Conservation (phyloP, 2,329 filamentous ascomycete species). For the Monosporascus ibericus region DNA sequence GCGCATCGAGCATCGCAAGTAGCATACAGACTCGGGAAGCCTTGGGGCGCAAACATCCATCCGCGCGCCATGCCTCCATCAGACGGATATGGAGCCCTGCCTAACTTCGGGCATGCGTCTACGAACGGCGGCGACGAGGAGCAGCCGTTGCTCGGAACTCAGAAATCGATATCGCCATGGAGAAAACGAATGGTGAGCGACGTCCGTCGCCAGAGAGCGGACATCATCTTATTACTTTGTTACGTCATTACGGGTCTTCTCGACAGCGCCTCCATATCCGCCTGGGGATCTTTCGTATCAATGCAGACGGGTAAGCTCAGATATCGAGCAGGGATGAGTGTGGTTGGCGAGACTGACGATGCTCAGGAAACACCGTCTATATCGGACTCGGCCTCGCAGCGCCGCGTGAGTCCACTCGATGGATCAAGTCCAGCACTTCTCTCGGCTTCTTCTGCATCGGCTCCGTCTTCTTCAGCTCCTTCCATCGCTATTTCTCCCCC, state of each 20-base stretch:
- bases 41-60: no score
- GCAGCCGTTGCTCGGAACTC: constrained; percentile 23
- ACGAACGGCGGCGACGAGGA: constrained; percentile 23
- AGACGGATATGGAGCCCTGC: constrained; percentile 22
- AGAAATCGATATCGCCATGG: constrained; percentile 16
- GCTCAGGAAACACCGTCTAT: constrained; percentile 68
- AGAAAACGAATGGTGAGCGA: constrained; percentile 34
- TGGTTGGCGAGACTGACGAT: neutral
- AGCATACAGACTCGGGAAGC: no score
- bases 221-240: constrained; percentile 63
- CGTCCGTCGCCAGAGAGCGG: constrained; percentile 56
- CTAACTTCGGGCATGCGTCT: constrained; percentile 4
- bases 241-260: constrained; percentile 73
- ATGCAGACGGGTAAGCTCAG: constrained; percentile 66
- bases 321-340: no score
- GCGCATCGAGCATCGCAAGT: no score
- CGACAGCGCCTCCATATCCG: constrained; percentile 69
- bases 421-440: constrained; percentile 67
- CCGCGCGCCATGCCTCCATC: constrained; percentile 16
- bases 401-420: constrained; percentile 48
- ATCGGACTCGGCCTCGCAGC: constrained; percentile 67
- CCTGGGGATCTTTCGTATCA: constrained; percentile 75
- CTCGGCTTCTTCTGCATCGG: constrained; percentile 66
- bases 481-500: constrained; percentile 58
- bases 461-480: constrained; percentile 63